These are phyloP conservation scores for Aspergillus arachidicola DNA, from an alignment of 2,329 filamentous ascomycete genomes.

Conservation along the genomic window DNA sequence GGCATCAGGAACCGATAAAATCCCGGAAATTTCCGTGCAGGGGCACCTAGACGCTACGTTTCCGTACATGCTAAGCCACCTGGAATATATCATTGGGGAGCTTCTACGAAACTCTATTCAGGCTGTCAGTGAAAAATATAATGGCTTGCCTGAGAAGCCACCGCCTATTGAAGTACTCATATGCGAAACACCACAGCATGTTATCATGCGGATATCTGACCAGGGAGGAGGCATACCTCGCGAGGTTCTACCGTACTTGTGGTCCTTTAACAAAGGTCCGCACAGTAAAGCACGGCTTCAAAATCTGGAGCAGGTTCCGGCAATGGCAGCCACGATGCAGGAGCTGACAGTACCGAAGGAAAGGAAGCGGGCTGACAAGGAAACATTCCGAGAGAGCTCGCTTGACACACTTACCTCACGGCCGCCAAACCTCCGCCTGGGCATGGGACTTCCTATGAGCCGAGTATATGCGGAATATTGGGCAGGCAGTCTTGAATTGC, in stretches of 20 bases:
- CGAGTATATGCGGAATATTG: slow-evolving; percentile 97
- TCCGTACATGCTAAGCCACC: slow-evolving; percentile 91
- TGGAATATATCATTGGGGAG: slow-evolving; percentile 97
- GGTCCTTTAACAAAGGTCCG: slow-evolving; percentile 95
- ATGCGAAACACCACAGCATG: slow-evolving; percentile 90
- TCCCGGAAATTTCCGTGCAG: slow-evolving; percentile 80
- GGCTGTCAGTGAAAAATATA: slow-evolving; percentile 77
- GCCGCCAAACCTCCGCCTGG: slow-evolving; percentile 82
- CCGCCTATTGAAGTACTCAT: slow-evolving; percentile 92
- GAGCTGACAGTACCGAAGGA: slow-evolving; percentile 64
- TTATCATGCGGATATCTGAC: slow-evolving; percentile 95
- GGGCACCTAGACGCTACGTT: slow-evolving; percentile 90
- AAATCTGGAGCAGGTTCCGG: slow-evolving; percentile 83
- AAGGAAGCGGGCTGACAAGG: slow-evolving; percentile 33
- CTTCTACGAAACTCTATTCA: slow-evolving; percentile 93
- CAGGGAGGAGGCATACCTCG: slow-evolving; percentile 88
- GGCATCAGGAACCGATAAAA: slow-evolving; percentile 70
- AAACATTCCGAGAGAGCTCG: slow-evolving; percentile 61
- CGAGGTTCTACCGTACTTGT: slow-evolving; percentile 83
- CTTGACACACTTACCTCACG: slow-evolving; percentile 78
- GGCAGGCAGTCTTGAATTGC: slow-evolving; percentile 88
- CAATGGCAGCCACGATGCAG: slow-evolving; percentile 90
- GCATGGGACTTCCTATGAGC: slow-evolving; percentile 91
- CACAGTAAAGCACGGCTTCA: slow-evolving; percentile 75
- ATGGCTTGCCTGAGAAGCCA: slow-evolving; percentile 52